Base-by-base conservation (phyloP, 345 rosid species). In the Ricinus communis region DNA sequence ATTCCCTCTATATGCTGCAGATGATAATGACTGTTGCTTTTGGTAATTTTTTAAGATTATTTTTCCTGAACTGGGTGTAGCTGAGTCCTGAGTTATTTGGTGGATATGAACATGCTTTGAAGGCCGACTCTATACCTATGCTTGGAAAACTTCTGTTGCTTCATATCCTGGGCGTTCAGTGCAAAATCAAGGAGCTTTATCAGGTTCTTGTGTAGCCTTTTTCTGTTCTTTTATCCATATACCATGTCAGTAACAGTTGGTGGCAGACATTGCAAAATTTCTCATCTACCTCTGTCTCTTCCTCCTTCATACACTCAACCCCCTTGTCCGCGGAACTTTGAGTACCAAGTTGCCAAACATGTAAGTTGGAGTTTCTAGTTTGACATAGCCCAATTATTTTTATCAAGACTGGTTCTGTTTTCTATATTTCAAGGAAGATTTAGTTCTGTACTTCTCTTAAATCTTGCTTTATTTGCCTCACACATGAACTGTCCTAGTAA, bases 91-190 rank as follows among this genome's bases (percentile, higher is more conserved):
- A 53, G 55, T 45, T 65, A 69, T 33, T 77, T 77, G 72, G 66
- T 72, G 76, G 76, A 75, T 54, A 75, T 75, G 80, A 77, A 83
- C 54, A 49, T n/a, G n/a, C n/a, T n/a, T n/a, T n/a, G 14, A 45
- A 53, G 40, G 36, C 31, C 49, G 16, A 55, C n/a, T 51, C 63
- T 56, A 43, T 45, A 19, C 55, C 75, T 70, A 47, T 72, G 46
- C 70, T 40, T 30, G 8, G 0, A 40, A 70, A 73, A 72, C 49
- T 71, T 78, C n/a, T n/a, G n/a, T 63, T 5, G 16, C 46, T 51
- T 71, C 79, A 12, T 18, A 11, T 41, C 1, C 69, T 6, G 38
- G 36, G 56, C 33, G 53, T 13, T 62, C 59, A 15, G 24, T 1
- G 59, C 52, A 43, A 69, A 65, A 56, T 41, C 77, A 58, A 55